Conservation (phyloP, 805 yeast species). For the Schizosaccharomyces octosporus region DNA sequence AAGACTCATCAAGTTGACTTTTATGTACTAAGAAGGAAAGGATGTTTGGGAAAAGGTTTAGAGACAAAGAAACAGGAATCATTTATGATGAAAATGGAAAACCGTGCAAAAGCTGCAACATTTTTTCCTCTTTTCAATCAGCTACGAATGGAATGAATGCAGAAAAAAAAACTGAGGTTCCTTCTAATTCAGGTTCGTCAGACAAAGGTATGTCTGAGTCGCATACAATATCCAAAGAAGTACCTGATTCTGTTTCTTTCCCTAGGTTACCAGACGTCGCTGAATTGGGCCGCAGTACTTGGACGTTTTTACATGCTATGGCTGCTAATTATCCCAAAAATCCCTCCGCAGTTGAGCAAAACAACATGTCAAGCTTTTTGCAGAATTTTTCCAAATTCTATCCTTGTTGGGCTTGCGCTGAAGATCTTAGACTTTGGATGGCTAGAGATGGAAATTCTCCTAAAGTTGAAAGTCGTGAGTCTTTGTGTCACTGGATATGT, state of each 20-base stretch:
- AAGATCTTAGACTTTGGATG: slow-evolving; percentile 49
- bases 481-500: slow-evolving; percentile 75
- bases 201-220: not conserved
- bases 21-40: not conserved
- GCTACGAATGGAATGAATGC: not conserved
- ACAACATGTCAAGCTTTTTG: slow-evolving; percentile 47
- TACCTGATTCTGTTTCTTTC: slow-evolving; percentile 10
- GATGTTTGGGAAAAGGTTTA: not conserved
- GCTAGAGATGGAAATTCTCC: slow-evolving; percentile 22
- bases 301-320: slow-evolving; percentile 77
- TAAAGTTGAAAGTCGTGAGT: slow-evolving; percentile 29
- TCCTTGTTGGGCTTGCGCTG: slow-evolving; percentile 87
- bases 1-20: too few relatives aligned
- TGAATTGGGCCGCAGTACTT: slow-evolving; percentile 57
- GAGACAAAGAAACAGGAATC: slow-evolving; percentile 4
- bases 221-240: slow-evolving; percentile 4
- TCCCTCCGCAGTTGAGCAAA: slow-evolving; percentile 38
- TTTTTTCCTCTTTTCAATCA: slow-evolving; percentile 3
- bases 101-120: slow-evolving; percentile 34
- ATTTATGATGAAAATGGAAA: slow-evolving; percentile 72
- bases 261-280: slow-evolving; percentile 75
- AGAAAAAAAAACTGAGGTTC: not conserved
- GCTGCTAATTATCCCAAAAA: slow-evolving; percentile 69
- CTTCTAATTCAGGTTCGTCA: not conserved
- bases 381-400: slow-evolving; percentile 51